phyloP scores from a whole-genome alignment of 495 filamentous ascomycete species.

The Paragyromitra xinjiangensis region DNA sequence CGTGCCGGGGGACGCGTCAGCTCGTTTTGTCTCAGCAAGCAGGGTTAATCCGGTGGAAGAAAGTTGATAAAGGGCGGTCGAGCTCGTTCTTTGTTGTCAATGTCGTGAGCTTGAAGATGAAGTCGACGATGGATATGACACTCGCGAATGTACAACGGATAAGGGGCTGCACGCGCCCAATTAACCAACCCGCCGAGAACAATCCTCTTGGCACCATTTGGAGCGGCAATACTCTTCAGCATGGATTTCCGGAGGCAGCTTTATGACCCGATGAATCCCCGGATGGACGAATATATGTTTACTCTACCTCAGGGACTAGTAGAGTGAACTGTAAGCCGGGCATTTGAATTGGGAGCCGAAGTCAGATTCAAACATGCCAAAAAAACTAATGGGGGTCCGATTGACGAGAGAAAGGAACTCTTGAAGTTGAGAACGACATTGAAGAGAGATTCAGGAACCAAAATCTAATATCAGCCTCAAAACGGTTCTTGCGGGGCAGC shows the following conservation, averaged over 20 bases:
- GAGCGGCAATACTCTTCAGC: constrained; percentile 16
- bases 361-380: background rate
- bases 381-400: background rate
- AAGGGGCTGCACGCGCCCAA: constrained; percentile 23
- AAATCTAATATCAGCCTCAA: background rate
- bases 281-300: background rate
- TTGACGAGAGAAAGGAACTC: background rate
- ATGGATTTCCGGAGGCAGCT: constrained; percentile 4
- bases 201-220: constrained; percentile 28
- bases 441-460: background rate
- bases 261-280: constrained; percentile 24
- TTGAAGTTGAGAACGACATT: background rate
- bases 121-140: constrained; percentile 11
- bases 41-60: background rate
- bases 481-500: background rate
- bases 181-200: constrained; percentile 18
- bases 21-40: background rate
- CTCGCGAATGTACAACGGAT: constrained; percentile 27
- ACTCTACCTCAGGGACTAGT: constrained; percentile 1
- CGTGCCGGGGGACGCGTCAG: constrained; percentile 11
- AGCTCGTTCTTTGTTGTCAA: constrained; percentile 31
- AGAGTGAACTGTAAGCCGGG: background rate
- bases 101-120: constrained; percentile 23
- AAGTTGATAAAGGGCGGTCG: constrained; percentile 14
- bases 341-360: background rate